Percentiles rank a stretch among this genome's conserved stretches.
phyloP scores from a whole-genome alignment of 371 early-diverging fungal genomes.

The Furculomyces boomerangus region DNA sequence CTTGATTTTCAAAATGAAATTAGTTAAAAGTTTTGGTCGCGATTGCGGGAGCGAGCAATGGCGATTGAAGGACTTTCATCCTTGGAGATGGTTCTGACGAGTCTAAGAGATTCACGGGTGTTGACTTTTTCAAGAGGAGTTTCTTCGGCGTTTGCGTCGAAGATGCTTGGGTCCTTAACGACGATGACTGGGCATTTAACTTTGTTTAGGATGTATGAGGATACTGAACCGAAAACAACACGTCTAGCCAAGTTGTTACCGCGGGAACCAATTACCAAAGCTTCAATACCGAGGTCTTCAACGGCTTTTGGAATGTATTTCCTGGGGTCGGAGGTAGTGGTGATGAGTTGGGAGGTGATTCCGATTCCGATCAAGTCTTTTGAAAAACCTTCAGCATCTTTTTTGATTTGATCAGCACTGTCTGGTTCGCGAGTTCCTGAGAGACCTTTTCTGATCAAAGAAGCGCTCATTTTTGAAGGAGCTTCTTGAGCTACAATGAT shows the following conservation, averaged over 20 bases:
- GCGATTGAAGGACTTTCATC: background rate
- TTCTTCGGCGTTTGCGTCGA: background rate
- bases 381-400: background rate
- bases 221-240: slow-evolving; percentile 1
- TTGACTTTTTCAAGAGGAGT: background rate
- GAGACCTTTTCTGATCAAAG: background rate
- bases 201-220: slow-evolving; percentile 5
- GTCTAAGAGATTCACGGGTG: slow-evolving; percentile 2
- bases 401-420: background rate
- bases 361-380: slow-evolving; percentile 3
- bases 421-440: background rate
- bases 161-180: background rate
- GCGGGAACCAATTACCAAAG: slow-evolving; percentile 2
- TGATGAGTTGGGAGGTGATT: slow-evolving; percentile 4
- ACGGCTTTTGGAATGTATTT: background rate
- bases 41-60: slow-evolving; percentile 1
- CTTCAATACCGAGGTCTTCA: background rate
- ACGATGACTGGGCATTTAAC: slow-evolving; percentile 1
- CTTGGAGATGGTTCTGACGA: slow-evolving; percentile 1
- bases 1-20: too few species aligned
- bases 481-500: background rate
- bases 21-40: slow-evolving; percentile 2
- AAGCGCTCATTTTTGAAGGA: background rate
- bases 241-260: slow-evolving; percentile 4
- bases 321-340: background rate